phyloP scores from a whole-genome alignment of 805 yeast species.

The Saccharomycopsis fermentans region DNA sequence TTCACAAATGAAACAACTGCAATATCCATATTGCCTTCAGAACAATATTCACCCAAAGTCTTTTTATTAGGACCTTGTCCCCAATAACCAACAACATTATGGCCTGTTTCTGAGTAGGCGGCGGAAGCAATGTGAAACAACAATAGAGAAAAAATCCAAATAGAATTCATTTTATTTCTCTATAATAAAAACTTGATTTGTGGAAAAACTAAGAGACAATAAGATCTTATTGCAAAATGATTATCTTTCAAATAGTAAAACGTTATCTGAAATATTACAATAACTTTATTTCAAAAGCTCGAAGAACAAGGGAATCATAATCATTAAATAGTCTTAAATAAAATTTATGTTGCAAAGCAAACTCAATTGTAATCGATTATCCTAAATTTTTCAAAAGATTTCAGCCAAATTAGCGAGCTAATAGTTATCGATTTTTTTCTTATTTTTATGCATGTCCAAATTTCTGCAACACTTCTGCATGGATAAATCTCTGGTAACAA shows the following conservation, averaged over 20 bases:
- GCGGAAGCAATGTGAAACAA: not conserved
- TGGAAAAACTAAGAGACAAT: not conserved
- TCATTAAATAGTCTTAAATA: too few relatives aligned
- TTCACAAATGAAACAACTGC: conserved; percentile 29
- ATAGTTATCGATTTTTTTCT: too few relatives aligned
- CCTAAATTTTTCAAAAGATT: too few relatives aligned
- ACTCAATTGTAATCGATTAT: too few relatives aligned
- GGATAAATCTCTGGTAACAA: not conserved
- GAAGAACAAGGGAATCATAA: too few relatives aligned
- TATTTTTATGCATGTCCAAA: not conserved
- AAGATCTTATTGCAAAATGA: too few relatives aligned
- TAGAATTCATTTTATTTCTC: not conserved
- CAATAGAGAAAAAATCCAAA: not conserved
- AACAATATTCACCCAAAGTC: conserved; percentile 12
- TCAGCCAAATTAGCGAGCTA: too few relatives aligned
- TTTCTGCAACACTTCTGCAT: not conserved
- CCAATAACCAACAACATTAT: conserved; percentile 63
- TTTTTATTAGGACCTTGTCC: conserved; percentile 47
- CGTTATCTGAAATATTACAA: too few relatives aligned
- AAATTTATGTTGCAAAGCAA: too few relatives aligned
- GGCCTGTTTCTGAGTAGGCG: conserved; percentile 8
- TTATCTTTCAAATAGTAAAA: too few relatives aligned
- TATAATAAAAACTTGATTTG: not conserved
- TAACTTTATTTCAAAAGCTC: too few relatives aligned
- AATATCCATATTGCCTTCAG: conserved; percentile 21